Conservation (phyloP, 345 rosid genomes). For the Rhodamnia rubescens region DNA sequence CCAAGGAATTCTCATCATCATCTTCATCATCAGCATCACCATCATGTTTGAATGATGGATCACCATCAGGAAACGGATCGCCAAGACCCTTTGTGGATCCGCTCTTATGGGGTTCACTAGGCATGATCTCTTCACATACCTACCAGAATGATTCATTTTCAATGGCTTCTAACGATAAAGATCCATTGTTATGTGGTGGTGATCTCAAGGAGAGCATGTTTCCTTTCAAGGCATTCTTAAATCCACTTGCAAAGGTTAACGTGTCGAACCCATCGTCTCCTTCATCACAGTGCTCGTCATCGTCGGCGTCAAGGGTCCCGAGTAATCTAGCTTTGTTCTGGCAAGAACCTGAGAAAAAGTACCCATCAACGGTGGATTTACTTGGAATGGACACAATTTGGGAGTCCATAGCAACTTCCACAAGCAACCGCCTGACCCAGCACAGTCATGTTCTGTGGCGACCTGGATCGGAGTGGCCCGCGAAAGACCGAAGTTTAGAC, state of each 20-base stretch:
- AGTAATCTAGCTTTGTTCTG: conserved; percentile 40
- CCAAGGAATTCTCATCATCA: neutral
- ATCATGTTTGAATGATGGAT: neutral
- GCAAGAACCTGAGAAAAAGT: conserved; percentile 28
- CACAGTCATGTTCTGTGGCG: neutral
- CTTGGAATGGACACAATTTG: conserved; percentile 4
- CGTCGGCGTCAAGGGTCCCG: conserved; percentile 29
- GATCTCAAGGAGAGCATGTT: conserved; percentile 10
- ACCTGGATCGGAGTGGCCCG: conserved; percentile 13
- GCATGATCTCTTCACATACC: conserved; percentile 9
- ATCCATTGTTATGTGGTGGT: conserved; percentile 13
- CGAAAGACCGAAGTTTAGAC: conserved; percentile 8
- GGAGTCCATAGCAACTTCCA: conserved; percentile 5
- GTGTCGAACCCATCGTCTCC: conserved; percentile 9
- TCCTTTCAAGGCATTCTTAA: conserved; percentile 28
- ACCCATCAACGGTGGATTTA: conserved; percentile 10
- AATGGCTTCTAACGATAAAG: conserved; percentile 2
- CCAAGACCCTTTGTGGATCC: neutral
- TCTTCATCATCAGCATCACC: neutral
- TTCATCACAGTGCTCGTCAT: conserved; percentile 6
- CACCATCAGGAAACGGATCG: neutral
- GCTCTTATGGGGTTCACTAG: conserved; percentile 5
- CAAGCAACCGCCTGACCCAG: neutral
- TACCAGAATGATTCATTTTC: conserved; percentile 11
- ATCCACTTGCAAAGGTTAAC: conserved; percentile 15